Evolutionary conservation across 202 grass and related monocot species (phyloP), one percentile per base, ranked within the genome.

Genomic region (Panicum virgatum): DNA sequence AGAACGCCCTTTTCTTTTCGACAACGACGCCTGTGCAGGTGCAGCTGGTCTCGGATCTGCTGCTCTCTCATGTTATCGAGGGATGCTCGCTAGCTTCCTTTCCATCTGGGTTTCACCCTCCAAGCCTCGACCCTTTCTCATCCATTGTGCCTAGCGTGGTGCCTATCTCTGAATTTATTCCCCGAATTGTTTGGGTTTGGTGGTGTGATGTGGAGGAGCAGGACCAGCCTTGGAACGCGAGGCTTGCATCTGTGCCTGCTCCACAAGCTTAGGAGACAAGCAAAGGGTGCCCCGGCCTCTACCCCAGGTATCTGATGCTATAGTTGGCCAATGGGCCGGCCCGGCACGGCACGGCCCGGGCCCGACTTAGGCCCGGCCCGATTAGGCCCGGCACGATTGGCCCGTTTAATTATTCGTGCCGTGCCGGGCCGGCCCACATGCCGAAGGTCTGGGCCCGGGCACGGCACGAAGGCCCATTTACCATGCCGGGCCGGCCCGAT

Each of bases 281-380:
- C 50, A 89, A 86, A 86, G 73, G 73, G 66, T 62, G 67, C 20
- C 79, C 79, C 34, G 20, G 73, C 73, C 79, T 86, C 43, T 44
- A 74, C 67, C 73, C n/a, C 60, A 83, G 75, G 88, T 7, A 83
- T 86, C 83, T 61, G 48, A 79, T 88, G 40, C 66, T n/a, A n/a
- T n/a, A n/a, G n/a, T n/a, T n/a, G n/a, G n/a, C n/a, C n/a, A n/a
- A n/a, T n/a, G n/a, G n/a, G n/a, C n/a, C n/a, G n/a, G n/a, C n/a
- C n/a, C n/a, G n/a, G n/a, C n/a, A n/a, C n/a, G n/a, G n/a, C n/a
- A n/a, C n/a, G n/a, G n/a, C n/a, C n/a, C n/a, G n/a, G n/a, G n/a
- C n/a, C n/a, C n/a, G n/a, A n/a, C n/a, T n/a, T n/a, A n/a, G n/a
- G n/a, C n/a, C n/a, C n/a, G n/a, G n/a, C n/a, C n/a, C n/a, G n/a